Conservation (phyloP, 768 basidiomycete genomes). For the Rhodotorula graminis region DNA sequence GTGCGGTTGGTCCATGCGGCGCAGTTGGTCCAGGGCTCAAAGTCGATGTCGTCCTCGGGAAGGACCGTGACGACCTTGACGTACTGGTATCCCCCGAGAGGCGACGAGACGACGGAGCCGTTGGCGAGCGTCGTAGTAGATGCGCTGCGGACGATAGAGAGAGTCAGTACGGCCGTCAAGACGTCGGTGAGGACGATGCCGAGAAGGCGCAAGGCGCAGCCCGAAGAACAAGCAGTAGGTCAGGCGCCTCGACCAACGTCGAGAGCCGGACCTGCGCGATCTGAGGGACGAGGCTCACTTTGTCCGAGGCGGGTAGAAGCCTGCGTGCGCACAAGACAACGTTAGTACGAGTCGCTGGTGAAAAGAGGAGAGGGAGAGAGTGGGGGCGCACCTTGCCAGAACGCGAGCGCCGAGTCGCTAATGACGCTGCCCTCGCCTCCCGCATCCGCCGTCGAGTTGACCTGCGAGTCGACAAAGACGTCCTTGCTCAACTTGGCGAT, state of each 20-base stretch:
- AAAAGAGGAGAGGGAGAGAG: neutral
- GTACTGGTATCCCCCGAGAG: slow-evolving; percentile 60
- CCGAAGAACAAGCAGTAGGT: too few relatives aligned
- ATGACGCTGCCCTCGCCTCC: slow-evolving; percentile 67
- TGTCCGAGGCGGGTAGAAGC: slow-evolving; percentile 59
- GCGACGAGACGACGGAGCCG: slow-evolving; percentile 57
- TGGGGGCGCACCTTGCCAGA: slow-evolving; percentile 53
- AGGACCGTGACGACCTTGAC: slow-evolving; percentile 51
- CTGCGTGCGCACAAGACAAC: slow-evolving; percentile 38
- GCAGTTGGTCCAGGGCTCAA: slow-evolving; percentile 34
- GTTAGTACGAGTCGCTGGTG: too few relatives aligned
- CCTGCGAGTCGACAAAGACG: slow-evolving; percentile 57
- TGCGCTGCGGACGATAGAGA: neutral
- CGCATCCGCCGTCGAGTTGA: slow-evolving; percentile 66
- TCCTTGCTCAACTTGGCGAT: slow-evolving; percentile 56
- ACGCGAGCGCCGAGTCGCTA: slow-evolving; percentile 60
- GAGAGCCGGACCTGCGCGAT: too few relatives aligned
- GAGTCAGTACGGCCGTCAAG: neutral
- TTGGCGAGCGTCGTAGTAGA: slow-evolving; percentile 61
- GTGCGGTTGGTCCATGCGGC: slow-evolving; percentile 54
- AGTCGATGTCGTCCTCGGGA: slow-evolving; percentile 23
- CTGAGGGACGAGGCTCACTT: too few relatives aligned
- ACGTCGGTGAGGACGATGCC: too few relatives aligned
- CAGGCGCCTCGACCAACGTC: too few relatives aligned
- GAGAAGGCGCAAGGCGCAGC: too few relatives aligned